Percentiles rank a stretch among this genome's conserved stretches.
Conservation (phyloP, 441 rosid genomes). For the Adansonia madagascariensis region DNA sequence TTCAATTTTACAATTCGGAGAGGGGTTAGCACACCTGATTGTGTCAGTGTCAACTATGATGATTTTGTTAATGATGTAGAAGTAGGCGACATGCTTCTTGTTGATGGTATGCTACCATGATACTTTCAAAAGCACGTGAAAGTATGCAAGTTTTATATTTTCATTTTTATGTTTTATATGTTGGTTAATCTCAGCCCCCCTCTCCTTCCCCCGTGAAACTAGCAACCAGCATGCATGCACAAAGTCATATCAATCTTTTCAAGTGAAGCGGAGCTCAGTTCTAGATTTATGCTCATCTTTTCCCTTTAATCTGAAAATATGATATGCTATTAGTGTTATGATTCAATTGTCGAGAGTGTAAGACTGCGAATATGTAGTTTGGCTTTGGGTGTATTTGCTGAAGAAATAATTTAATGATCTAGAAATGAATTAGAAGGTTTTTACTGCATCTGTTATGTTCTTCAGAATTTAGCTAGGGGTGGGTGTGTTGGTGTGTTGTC, state of each 20-base stretch:
- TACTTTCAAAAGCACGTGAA: not conserved
- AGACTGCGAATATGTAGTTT: not conserved
- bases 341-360: no score
- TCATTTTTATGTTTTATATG: not conserved
- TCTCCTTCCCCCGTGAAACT: not conserved
- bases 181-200: not conserved
- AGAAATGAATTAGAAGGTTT: not conserved
- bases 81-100: constrained; percentile 95
- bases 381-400: not conserved
- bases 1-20: constrained; percentile 89
- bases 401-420: not conserved
- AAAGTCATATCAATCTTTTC: not conserved
- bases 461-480: not conserved
- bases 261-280: not conserved
- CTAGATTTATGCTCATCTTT: not conserved
- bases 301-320: not conserved
- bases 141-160: no score
- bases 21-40: constrained; percentile 80
- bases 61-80: constrained; percentile 95
- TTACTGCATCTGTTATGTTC: not conserved
- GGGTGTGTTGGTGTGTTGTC: not conserved
- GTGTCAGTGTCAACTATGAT: constrained; percentile 96
- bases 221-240: not conserved
- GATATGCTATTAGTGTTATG: not conserved
- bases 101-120: constrained; percentile 71